Evolutionary conservation across 257 asterid species (phyloP).

Genomic region (Capsicum pubescens): DNA sequence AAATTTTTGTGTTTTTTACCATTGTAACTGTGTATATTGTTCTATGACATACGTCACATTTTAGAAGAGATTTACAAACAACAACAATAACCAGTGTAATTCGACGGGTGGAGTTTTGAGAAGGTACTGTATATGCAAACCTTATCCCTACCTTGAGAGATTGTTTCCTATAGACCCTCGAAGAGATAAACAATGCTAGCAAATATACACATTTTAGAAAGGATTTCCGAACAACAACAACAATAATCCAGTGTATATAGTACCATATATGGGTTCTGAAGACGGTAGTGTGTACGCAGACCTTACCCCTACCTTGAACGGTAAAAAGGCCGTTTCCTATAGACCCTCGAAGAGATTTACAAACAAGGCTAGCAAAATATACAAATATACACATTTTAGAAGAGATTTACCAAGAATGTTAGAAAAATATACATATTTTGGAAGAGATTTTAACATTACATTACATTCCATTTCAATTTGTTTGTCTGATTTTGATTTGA

Average conservation of each 20-base stretch:
- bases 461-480: no score
- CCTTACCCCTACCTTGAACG: no score
- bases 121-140: not conserved
- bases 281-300: no score
- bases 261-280: no score
- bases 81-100: not conserved
- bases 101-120: not conserved
- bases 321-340: no score
- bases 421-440: not conserved
- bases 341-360: no score
- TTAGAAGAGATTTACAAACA: not conserved
- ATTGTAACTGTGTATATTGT: not conserved
- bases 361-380: no score
- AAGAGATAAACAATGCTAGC: not conserved
- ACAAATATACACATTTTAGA: no score
- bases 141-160: not conserved
- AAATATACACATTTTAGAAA: not conserved
- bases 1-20: not conserved
- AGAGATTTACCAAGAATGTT: not conserved
- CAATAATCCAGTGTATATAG: not conserved
- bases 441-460: not conserved
- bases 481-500: no score
- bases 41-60: not conserved
- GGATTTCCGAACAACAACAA: not conserved
- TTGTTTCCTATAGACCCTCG: not conserved